Base-by-base conservation (phyloP, 805 yeast species). In the Yamadazyma tumulicola region DNA sequence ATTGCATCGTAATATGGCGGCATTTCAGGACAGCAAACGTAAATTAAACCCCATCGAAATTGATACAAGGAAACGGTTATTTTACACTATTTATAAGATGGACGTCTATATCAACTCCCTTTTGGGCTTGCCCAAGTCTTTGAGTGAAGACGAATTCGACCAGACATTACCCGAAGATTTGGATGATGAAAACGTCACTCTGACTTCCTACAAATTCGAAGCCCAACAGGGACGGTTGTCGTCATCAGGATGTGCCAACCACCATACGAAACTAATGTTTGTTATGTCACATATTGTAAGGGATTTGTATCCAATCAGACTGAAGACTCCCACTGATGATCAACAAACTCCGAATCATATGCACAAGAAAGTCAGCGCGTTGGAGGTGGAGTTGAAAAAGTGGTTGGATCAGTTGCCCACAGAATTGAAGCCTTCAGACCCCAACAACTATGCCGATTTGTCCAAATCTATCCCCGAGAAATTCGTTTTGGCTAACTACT, bases 11-110 rank as follows among this genome's bases (percentile, higher is more conserved):
- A 82, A 80, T 52, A 68, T 86, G 22, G 45, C 63, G 4, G 62
- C 65, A 6, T 64, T 67, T 41, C 70, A 65, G 35, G 56, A 52
- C 35, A 65, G 77, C 27, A 68, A 76, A 45, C 38, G 69, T 16
- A 77, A 79, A 46, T 65, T 73, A 31, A 82, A 82, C 46, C 89
- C 89, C 1, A 79, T 88, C 21, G 94, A 85, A 52, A 65, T 79
- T 24, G 96, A 89, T 51, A 82, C 85, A 1, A 69, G 95, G 41
- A 88, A 87, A 57, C 69, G 96, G 39, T 61, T 89, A 26, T 88
- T 88, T 55, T 88, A 91, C 85, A 82, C 96, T 1, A 81, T 88
- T 42, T 83, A 85, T 55, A 88, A 88, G 55, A 83, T 87, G 82
- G 96, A 89, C 52, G 78, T 86, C 28, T 88, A 89, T 54, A 85